phyloP scores from a whole-genome alignment of 1,139 yeast species.

The Diutina mesorugosa region DNA sequence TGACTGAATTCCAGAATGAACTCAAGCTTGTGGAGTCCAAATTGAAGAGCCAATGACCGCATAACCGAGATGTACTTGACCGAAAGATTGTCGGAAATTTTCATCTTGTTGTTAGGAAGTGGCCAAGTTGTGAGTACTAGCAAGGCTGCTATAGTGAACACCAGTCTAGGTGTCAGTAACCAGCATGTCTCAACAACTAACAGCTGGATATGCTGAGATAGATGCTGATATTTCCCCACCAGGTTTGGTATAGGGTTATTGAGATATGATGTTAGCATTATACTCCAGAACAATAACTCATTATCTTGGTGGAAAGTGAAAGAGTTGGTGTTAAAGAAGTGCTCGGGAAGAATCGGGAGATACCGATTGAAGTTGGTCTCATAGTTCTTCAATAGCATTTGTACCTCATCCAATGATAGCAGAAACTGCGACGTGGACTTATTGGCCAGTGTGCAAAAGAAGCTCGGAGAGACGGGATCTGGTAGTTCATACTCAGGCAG shows the following conservation, averaged over 20 bases:
- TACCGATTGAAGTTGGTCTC: constrained; percentile 16
- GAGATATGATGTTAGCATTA: constrained; percentile 22
- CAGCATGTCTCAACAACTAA: constrained; percentile 32
- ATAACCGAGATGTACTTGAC: constrained; percentile 28
- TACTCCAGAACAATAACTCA: constrained; percentile 30
- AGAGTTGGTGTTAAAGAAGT: constrained; percentile 17
- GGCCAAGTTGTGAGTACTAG: constrained; percentile 36
- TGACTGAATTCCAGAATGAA: constrained; percentile 33
- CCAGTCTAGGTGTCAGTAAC: constrained; percentile 33
- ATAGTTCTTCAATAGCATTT: not conserved
- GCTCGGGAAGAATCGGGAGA: constrained; percentile 29
- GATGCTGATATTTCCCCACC: constrained; percentile 12
- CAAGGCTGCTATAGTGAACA: constrained; percentile 26
- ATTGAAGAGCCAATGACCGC: constrained; percentile 28
- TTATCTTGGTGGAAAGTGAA: constrained; percentile 14
- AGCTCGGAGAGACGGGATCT: not conserved
- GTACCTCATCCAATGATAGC: not conserved
- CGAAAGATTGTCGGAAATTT: constrained; percentile 22
- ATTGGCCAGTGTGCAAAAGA: not conserved
- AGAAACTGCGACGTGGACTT: not conserved
- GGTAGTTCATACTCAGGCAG: constrained; percentile 1
- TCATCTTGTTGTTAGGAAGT: constrained; percentile 19
- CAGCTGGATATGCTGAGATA: constrained; percentile 22
- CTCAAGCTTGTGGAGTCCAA: constrained; percentile 31
- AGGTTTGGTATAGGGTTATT: constrained; percentile 1